These are phyloP conservation scores for Ceratobasidium sp. DNA, from an alignment of 1,284 basidiomycete genomes.

Conservation along the genomic window DNA sequence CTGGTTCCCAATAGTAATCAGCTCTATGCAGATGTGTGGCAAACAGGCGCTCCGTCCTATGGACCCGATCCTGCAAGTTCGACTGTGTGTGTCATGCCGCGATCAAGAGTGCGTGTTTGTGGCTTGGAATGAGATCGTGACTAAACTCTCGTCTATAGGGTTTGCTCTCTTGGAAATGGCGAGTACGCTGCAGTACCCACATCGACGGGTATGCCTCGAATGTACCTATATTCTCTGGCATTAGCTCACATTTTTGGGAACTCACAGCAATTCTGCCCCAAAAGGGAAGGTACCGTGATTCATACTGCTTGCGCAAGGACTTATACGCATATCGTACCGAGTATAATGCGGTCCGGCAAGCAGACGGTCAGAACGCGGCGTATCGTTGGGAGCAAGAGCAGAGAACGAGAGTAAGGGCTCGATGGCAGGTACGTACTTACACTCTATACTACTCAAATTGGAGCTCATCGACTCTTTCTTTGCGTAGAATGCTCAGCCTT, in stretches of 20 bases:
- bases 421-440: neutral
- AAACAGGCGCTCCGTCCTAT: neutral
- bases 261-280: constrained; percentile 8
- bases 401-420: neutral
- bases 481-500: neutral
- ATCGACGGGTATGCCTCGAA: neutral
- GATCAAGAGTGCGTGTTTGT: constrained; percentile 4
- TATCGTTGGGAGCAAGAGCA: neutral
- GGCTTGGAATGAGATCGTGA: neutral
- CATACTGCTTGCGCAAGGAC: constrained; percentile 13
- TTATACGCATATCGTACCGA: neutral
- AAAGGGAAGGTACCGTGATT: neutral
- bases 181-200: neutral
- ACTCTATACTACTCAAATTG: neutral
- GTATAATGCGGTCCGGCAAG: neutral
- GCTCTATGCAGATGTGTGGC: constrained; percentile 8
- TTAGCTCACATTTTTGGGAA: neutral
- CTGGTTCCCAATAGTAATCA: neutral
- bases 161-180: neutral
- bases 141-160: neutral
- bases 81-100: constrained; percentile 11
- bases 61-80: constrained; percentile 22
- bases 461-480: neutral
- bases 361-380: neutral
- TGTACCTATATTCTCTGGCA: neutral